A percentile compares a stretch with the other conserved stretches of the same genome.
These are phyloP conservation scores for Clavulina sp. DNA, from an alignment of 768 basidiomycete species.

Conservation along the genomic window DNA sequence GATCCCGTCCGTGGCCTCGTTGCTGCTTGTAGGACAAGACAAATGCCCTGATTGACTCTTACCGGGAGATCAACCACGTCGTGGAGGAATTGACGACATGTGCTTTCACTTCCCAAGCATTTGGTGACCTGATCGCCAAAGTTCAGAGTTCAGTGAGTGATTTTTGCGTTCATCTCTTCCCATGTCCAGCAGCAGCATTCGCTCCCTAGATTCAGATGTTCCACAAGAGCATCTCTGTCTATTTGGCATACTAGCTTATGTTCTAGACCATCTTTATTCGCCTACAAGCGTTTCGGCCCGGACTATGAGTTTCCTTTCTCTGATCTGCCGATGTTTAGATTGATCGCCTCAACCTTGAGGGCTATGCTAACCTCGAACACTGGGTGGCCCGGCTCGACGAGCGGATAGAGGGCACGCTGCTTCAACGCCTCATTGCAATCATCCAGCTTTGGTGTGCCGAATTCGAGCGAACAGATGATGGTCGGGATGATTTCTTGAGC, in stretches of 20 bases:
- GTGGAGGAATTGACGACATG: conserved; percentile 83
- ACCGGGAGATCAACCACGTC: conserved; percentile 65
- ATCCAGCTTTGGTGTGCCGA: conserved; percentile 79
- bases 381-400: conserved; percentile 71
- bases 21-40: conserved; percentile 58
- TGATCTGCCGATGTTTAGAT: conserved; percentile 31
- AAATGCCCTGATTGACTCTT: conserved; percentile 80
- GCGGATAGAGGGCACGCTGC: conserved; percentile 65
- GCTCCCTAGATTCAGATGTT: background rate
- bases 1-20: background rate
- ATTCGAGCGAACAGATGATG: conserved; percentile 64
- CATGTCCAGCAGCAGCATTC: too few relatives aligned
- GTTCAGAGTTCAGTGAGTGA: conserved; percentile 66
- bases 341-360: conserved; percentile 87
- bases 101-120: conserved; percentile 66
- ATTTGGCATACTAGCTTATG: too few relatives aligned
- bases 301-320: too few relatives aligned
- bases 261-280: too few relatives aligned
- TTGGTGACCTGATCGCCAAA: conserved; percentile 55
- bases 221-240: too few relatives aligned
- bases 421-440: conserved; percentile 55
- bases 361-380: conserved; percentile 82
- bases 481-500: conserved; percentile 33
- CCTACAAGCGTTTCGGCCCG: too few relatives aligned
- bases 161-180: background rate